A percentile compares a stretch with the other conserved stretches of the same genome.
These are phyloP conservation scores for Penicillium glabrum DNA, from an alignment of 2,329 filamentous ascomycete genomes.

Conservation along the genomic window DNA sequence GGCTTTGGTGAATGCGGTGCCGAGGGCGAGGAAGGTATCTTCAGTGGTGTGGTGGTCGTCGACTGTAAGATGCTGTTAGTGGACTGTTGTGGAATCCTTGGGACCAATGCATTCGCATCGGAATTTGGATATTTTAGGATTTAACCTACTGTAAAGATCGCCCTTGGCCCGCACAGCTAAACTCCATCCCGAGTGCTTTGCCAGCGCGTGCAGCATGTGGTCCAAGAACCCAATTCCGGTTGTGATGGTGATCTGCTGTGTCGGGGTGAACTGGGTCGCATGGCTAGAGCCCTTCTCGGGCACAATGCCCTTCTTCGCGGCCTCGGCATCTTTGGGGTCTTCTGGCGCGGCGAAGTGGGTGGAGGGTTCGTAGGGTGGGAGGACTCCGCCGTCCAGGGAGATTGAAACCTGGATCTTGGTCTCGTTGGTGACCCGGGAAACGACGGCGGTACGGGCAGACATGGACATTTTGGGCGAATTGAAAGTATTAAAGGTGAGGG, in stretches of 20 bases:
- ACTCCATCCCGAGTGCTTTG: conserved; percentile 95
- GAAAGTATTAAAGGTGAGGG: background rate
- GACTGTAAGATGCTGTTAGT: conserved; percentile 53
- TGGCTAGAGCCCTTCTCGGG: conserved; percentile 59
- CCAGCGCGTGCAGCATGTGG: conserved; percentile 96
- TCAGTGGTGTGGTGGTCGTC: conserved; percentile 99
- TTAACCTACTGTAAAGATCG: conserved; percentile 77
- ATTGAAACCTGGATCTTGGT: conserved; percentile 93
- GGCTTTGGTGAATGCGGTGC: conserved; percentile 77
- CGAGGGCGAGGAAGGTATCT: conserved; percentile 90
- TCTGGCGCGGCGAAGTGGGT: conserved; percentile 63
- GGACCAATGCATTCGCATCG: background rate
- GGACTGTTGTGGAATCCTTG: background rate
- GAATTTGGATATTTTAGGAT: background rate
- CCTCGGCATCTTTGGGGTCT: conserved; percentile 52
- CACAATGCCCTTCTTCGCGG: conserved; percentile 46
- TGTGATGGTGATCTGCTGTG: conserved; percentile 82
- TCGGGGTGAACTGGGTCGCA: conserved; percentile 78
- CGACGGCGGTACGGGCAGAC: conserved; percentile 69
- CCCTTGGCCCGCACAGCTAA: conserved; percentile 78
- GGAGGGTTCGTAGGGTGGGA: conserved; percentile 43
- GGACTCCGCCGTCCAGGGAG: conserved; percentile 84
- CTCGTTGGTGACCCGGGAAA: conserved; percentile 93
- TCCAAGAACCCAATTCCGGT: conserved; percentile 97
- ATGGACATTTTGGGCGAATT: conserved; percentile 24